These are phyloP conservation scores for Ehretia macrophylla DNA, from an alignment of 257 asterid species.

Conservation along the genomic window DNA sequence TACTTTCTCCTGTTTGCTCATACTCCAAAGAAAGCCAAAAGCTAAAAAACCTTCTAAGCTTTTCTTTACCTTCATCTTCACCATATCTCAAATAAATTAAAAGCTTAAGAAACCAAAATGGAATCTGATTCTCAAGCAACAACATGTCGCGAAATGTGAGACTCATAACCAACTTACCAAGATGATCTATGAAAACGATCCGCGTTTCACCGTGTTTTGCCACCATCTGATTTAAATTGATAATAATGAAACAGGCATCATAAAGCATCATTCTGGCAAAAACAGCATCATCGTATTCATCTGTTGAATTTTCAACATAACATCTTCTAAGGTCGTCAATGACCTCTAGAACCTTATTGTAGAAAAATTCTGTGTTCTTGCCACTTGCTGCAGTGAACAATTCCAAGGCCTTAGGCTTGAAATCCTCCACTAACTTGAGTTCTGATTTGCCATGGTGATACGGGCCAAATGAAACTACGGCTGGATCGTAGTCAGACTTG, in stretches of 20 bases:
- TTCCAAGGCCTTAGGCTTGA: neutral
- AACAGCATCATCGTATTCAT: slow-evolving; percentile 1
- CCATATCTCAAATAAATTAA: neutral
- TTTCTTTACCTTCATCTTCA: neutral
- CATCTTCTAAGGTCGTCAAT: slow-evolving; percentile 7
- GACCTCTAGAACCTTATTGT: slow-evolving; percentile 4
- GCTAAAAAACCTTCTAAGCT: neutral
- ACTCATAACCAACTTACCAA: neutral
- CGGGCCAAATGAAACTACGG: neutral
- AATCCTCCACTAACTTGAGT: neutral
- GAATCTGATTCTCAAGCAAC: slow-evolving; percentile 33
- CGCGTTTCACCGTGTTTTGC: too few relatives aligned
- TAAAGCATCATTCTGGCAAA: slow-evolving; percentile 23
- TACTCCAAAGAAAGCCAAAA: too few relatives aligned
- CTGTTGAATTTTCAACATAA: slow-evolving; percentile 6
- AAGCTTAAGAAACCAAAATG: slow-evolving; percentile 8
- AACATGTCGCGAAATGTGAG: slow-evolving; percentile 8
- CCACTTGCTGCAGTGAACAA: neutral
- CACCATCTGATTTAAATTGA: neutral
- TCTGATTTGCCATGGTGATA: neutral
- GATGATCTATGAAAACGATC: neutral
- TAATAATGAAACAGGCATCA: slow-evolving; percentile 4
- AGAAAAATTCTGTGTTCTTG: neutral
- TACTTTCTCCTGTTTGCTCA: neutral
- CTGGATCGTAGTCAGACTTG: neutral